These are phyloP conservation scores for Heliamphora exappendiculata DNA, from an alignment of 148 eudicot genomes.

Conservation along the genomic window DNA sequence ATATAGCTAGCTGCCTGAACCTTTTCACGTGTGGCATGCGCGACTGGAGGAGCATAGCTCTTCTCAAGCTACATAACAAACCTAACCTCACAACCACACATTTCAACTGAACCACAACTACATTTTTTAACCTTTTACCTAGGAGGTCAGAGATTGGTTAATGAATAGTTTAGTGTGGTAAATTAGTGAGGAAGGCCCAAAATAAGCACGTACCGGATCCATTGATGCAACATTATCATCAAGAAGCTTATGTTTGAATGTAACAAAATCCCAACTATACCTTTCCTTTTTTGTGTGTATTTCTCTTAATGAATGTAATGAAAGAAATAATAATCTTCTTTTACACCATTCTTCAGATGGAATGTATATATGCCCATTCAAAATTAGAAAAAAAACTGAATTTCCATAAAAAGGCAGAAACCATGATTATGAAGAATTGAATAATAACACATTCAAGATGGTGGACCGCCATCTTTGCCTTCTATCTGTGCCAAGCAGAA, in stretches of 20 bases:
- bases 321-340: background rate
- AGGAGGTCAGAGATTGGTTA: background rate
- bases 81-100: background rate
- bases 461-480: background rate
- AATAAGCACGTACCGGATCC: background rate
- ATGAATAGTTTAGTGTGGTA: background rate
- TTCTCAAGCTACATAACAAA: background rate
- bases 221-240: background rate
- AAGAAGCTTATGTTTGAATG: background rate
- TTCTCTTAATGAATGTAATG: background rate
- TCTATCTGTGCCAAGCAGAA: background rate
- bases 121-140: background rate
- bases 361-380: background rate
- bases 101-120: background rate
- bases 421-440: background rate
- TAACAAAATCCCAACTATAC: background rate
- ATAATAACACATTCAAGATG: background rate
- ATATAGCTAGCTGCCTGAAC: background rate
- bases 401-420: background rate
- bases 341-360: background rate
- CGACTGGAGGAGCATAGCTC: slow-evolving; percentile 1
- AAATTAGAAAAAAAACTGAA: background rate
- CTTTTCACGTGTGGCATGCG: background rate
- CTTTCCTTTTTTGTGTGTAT: background rate
- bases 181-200: background rate